Base-by-base conservation (phyloP, 176 grass and related monocot genomes). In the Triticum dicoccoides region DNA sequence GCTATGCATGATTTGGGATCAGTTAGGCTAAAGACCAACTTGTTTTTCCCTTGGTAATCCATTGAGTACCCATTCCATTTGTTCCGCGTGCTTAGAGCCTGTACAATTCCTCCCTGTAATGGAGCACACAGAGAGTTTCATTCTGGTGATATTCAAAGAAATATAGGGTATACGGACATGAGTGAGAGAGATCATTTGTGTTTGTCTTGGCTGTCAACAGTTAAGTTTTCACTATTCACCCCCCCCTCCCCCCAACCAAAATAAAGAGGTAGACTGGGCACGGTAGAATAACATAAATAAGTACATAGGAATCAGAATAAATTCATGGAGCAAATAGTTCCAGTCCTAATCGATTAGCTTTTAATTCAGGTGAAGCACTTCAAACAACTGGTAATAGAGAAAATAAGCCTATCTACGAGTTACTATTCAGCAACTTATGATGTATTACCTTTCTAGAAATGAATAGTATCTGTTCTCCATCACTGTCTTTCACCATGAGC, bases 381-480 rank as follows among this genome's bases (percentile, higher is more conserved):
- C 70, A 64, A 84, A 76, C 23, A 69, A 77, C 44, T 10, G 34
- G 25, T 77, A 82, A 70, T 85, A 51, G 2, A 62, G 23, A 65
- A 23, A 30, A 17, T 52, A 65, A 80, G 54, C 15, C 71, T 75
- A 75, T 51, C 79, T 37, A 52, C 30, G 30, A 77, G 35, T 77
- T 79, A 61, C 18, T 84, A 71, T 51, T 33, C 25, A 32, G 17
- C 61, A 85, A 56, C 49, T 69, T 69, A 88, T 29, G 70, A 86
- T 59, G 56, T 20, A 21, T 75, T 85, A 96, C 94, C 97, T 94
- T 99, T 94, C 81, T 99, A 68, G 77, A 90, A 82, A 99, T 92
- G 74, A 84, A 91, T 11, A 99, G 80, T 85, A 99, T 85, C 18
- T 72, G 75, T 78, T 86, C 89, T 85, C 94, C 97, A 56, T 94